Evolutionary conservation across 805 yeast species (phyloP), one percentile per base, ranked within the genome.

Genomic region (Pichia eremophila): DNA sequence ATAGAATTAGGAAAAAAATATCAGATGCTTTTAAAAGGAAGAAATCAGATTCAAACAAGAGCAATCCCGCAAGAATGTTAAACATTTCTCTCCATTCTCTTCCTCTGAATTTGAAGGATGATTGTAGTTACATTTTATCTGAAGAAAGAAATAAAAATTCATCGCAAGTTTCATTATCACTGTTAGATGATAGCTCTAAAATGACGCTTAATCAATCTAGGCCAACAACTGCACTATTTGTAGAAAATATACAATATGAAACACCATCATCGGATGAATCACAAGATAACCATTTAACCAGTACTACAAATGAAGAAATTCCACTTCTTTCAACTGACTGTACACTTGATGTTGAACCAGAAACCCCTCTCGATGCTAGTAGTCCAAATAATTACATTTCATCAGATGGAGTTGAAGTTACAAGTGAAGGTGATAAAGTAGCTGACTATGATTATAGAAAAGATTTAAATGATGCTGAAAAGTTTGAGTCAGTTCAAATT

Each of bases 1-100:
- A 78, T 44, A 72, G 81, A 46, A 71, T 87, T 40, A 77, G 71
- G 54, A 73, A 70, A 49, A 73, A 76, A 27, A 57, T 81, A 5
- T 65, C 73, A 6, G 70, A 69, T 43, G 79, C 77, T 1, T 60
- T 60, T 42, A 51, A 49, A 32, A 45, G 48, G 32, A 41, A 35
- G 8, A 43, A 40, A 22, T n/a, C 40, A 4, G 36, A 41, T 14
- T 8, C 28, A 18, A 19, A 31, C 7, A 31, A 31, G 34, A 39
- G 15, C 15, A 41, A 36, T 7, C 25, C 25, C 5, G 25, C 5
- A 29, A 29, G 10, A 14, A 10, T 12, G 14, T 29, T 29, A 14
- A 34, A 34, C 18, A 18, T 15, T 14, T 8, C 36, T 14, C 15
- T 10, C 8, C 39, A 36, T 5, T 36, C 39, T 17, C 11, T 9